Conservation (phyloP, 495 filamentous ascomycete species). For the Penicillium crystallinum region DNA sequence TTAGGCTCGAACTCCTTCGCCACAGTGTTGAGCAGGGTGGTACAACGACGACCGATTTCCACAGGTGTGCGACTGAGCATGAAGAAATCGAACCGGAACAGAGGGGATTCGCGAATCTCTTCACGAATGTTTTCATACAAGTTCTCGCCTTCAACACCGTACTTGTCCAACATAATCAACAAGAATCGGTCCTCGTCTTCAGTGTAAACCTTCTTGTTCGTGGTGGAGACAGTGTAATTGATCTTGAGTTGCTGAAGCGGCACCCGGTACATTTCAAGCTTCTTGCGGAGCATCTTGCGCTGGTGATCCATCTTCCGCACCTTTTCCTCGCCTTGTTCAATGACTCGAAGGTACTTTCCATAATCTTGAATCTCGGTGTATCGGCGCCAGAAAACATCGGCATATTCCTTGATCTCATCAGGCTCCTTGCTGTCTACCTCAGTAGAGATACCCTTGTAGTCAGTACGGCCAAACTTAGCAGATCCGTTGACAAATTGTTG, state of each 20-base stretch:
- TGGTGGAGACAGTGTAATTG: slow-evolving; percentile 97
- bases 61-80: slow-evolving; percentile 90
- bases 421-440: slow-evolving; percentile 89
- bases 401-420: slow-evolving; percentile 81
- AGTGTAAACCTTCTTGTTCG: slow-evolving; percentile 99
- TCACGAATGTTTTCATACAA: slow-evolving; percentile 84
- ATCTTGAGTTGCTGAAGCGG: slow-evolving; percentile 97
- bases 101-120: slow-evolving; percentile 86
- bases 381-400: slow-evolving; percentile 89
- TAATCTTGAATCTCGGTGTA: slow-evolving; percentile 86
- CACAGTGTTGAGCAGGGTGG: slow-evolving; percentile 88
- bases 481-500: slow-evolving; percentile 96
- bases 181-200: slow-evolving; percentile 98
- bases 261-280: slow-evolving; percentile 92
- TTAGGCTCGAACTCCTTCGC: slow-evolving; percentile 89
- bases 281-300: slow-evolving; percentile 88
- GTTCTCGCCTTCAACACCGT: slow-evolving; percentile 79
- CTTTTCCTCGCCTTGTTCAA: slow-evolving; percentile 89
- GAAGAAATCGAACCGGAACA: slow-evolving; percentile 99
- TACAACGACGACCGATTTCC: slow-evolving; percentile 87
- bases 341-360: slow-evolving; percentile 75
- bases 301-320: slow-evolving; percentile 84
- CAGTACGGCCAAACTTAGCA: slow-evolving; percentile 81
- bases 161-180: slow-evolving; percentile 85
- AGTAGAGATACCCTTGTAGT: slow-evolving; percentile 76